Percentiles rank a stretch among this genome's conserved stretches.
Evolutionary conservation across 257 asterid species (phyloP).

Genomic region (Nicotiana attenuata): DNA sequence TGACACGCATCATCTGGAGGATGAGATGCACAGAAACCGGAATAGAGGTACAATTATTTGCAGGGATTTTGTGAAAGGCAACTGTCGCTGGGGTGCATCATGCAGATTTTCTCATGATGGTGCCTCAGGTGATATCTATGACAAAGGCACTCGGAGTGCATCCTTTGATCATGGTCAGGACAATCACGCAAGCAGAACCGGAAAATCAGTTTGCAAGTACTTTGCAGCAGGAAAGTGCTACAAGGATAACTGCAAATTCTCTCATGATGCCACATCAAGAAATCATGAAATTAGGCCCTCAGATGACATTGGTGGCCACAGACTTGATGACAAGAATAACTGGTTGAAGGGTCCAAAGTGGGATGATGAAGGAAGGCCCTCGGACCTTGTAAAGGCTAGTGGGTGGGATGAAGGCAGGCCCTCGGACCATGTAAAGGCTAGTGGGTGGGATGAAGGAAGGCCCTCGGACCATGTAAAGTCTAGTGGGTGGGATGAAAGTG

Average conservation of each 20-base stretch:
- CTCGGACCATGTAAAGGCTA: conserved; percentile 22
- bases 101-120: conserved; percentile 74
- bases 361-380: conserved; percentile 31
- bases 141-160: conserved; percentile 32
- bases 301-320: conserved; percentile 31
- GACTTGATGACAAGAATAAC: conserved; percentile 29
- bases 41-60: conserved; percentile 52
- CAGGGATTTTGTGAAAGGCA: conserved; percentile 57
- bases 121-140: conserved; percentile 39
- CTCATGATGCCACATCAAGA: conserved; percentile 44
- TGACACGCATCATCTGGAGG: conserved; percentile 41
- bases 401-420: conserved; percentile 35
- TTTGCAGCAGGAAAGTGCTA: conserved; percentile 68
- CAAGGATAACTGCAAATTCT: conserved; percentile 55
- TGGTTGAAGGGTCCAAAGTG: conserved; percentile 38
- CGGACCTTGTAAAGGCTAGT: conserved; percentile 24
- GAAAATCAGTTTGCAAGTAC: conserved; percentile 52
- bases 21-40: conserved; percentile 38
- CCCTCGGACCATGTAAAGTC: conserved; percentile 22
- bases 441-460: conserved; percentile 20
- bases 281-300: conserved; percentile 31
- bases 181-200: conserved; percentile 26
- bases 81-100: conserved; percentile 67
- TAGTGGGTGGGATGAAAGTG: conserved; percentile 37
- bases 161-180: conserved; percentile 38